Evolutionary conservation across 192 early-diverging fungal species (phyloP), one percentile per base, ranked within the genome.

Genomic region (Umbelopsis vinacea): DNA sequence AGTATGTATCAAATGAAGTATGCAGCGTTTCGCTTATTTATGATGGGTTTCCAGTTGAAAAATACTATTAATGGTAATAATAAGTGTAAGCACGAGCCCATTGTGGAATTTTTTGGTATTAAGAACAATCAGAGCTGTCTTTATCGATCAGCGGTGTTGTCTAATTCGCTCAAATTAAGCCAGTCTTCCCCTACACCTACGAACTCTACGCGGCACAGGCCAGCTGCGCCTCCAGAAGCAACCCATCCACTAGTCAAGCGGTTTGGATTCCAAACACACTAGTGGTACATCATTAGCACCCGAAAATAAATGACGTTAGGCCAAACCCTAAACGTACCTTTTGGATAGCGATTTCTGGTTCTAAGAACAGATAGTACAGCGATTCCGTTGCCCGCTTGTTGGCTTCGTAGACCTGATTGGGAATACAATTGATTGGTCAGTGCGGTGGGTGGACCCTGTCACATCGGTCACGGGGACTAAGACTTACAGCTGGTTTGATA

Each of bases 141-240:
- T 29, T 43, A 43, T 43, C 40, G 11, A 43, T 43, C 40, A 43
- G 40, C 40, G 40, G 40, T 43, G 11, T 43, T 43, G 11, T 43
- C 0, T 12, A 1, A 12, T n/a, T 50, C n/a, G n/a, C 15, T 50
- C 48, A 50, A 17, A 3, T 29, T 63, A 2, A 63, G 33, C 77
- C 77, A 79, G 43, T 71, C 21, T 7, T 0, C n/a, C 17, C 73
- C 77, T 33, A 15, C 21, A 26, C 77, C 77, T 33, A 55, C 43
- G 52, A 79, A 79, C 1, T 79, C 77, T 15, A 79, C 38, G 21
- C 77, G 35, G 33, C 77, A 79, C 22, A 79, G 52, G 24, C 77
- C 77, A 71, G 66, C 43, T 47, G 57, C 66, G 48, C 72, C 50
- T 17, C 55, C 77, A 40, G 72, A 55, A 3, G 72, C 77, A 23